These are phyloP conservation scores for Yarrowia sp. DNA, from an alignment of 805 yeast species.

Conservation along the genomic window DNA sequence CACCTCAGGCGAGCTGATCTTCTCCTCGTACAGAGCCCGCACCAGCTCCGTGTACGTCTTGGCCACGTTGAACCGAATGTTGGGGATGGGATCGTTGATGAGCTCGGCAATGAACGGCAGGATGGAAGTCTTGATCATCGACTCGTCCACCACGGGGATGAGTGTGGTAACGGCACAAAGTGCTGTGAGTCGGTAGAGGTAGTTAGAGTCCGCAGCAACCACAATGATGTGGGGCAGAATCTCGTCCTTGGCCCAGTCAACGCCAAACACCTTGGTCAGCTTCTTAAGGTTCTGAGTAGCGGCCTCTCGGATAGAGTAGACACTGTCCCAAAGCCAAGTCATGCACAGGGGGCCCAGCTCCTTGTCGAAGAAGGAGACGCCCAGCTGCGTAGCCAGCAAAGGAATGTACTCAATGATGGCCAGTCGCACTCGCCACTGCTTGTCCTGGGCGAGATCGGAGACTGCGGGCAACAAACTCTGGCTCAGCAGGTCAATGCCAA, in stretches of 20 bases:
- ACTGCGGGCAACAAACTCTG: conserved; percentile 92
- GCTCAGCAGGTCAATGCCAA: conserved; percentile 84
- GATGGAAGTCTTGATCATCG: conserved; percentile 58
- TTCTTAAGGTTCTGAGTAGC: conserved; percentile 81
- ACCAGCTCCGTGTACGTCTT: conserved; percentile 67
- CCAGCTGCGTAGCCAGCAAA: conserved; percentile 86
- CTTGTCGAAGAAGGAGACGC: conserved; percentile 87
- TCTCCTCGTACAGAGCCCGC: conserved; percentile 41
- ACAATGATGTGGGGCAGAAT: conserved; percentile 71
- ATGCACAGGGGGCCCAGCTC: conserved; percentile 86
- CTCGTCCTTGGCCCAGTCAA: conserved; percentile 86
- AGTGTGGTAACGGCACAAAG: conserved; percentile 82
- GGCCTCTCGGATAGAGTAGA: conserved; percentile 93
- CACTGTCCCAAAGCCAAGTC: conserved; percentile 99
- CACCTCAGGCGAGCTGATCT: conserved; percentile 31
- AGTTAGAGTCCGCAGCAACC: conserved; percentile 57
- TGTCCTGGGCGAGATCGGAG: conserved; percentile 91
- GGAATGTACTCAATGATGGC: conserved; percentile 98
- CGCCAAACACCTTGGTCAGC: conserved; percentile 82
- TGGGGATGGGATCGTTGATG: conserved; percentile 81
- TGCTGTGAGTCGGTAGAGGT: conserved; percentile 88
- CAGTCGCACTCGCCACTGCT: conserved; percentile 95
- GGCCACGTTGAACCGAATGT: conserved; percentile 92
- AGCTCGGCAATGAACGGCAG: conserved; percentile 76
- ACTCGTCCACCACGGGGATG: conserved; percentile 63